Evolutionary conservation across 352 stramenopile genomes (phyloP), one percentile per base, ranked within the genome.

Genomic region (Globisporangium takayamanum): DNA sequence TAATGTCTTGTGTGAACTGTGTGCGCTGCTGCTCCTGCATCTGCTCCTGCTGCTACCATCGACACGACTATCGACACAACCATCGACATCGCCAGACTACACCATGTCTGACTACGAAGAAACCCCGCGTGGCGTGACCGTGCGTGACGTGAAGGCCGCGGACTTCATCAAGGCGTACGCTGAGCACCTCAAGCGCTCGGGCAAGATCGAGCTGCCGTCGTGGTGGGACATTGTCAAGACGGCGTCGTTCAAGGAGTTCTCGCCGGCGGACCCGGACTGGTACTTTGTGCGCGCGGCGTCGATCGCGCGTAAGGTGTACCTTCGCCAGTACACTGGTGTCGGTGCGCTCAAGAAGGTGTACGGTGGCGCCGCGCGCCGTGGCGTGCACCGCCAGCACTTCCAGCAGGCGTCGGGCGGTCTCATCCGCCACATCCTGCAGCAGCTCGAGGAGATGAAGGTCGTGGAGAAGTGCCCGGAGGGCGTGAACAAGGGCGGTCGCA

Each of bases 171-270:
- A 97, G 79, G 91, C 95, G 54, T 99, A 99, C 78, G 97, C 97
- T 39, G 94, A 98, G 80, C 96, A 99, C 79, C 85, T 99, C 62
- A 99, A 99, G 86, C 98, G 98, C 72, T 98, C 94, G 47, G 96
- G 97, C 70, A 98, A 98, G 80, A 98, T 99, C 69, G 95, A 99
- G 76, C 84, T 99, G 56, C 97, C 97, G 57, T 94, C 95, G 42
- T 99, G 96, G 96, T 94, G 90, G 70, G 96, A 99, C 70, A 89
- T 98, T 60, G 95, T 99, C 56, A 99, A 99, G 90, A 99, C 97
- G 46, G 95, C 79, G 55, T 86, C 96, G 57, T 97, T 98, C 82
- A 99, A 99, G 88, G 96, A 99, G 78, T 92, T 98, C 69, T 95
- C 96, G 52, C 97, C 97, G 41, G 92, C 96, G 57, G 95, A 98